Base-by-base conservation (phyloP, 495 filamentous ascomycete genomes). In the Aspergillus baeticus region DNA sequence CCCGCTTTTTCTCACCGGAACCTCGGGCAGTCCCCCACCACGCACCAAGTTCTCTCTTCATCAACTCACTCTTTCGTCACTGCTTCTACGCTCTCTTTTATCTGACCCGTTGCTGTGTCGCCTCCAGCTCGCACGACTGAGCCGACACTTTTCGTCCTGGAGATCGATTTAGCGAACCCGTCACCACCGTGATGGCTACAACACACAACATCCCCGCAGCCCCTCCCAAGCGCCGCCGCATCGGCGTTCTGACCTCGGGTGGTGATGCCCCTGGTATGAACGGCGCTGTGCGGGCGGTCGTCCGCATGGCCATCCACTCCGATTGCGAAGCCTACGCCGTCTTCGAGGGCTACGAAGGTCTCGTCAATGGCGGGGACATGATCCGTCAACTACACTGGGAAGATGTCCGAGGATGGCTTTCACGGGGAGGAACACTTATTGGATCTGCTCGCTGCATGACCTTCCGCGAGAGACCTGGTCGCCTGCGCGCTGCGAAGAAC, bases 211-310 rank as follows among this genome's bases (percentile, higher is more conserved):
- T 64, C 36, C 68, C 73, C 58, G 62, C 68, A 43, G 53, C 72
- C 10, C 74, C 72, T 10, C 60, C 76, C 43, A 81, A 79, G 64
- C 87, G 85, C 68, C 91, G 93, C 76, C 85, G 87, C 61, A 95
- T 99, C 65, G 95, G 84, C 45, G 87, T 98, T 57, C 90, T 99
- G 87, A 99, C 95, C 58, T 94, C 89, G 58, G 95, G 95, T 60
- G 95, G 95, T 63, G 95, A 99, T 78, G 91, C 93, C 36, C 94
- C 95, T 5, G 95, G 95, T 63, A 99, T 99, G 95, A 98, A 96
- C 70, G 91, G 88, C 41, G 90, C 89, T 20, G 92, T 97, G 10
- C 83, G 95, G 41, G 95, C 95, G 37, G 92, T 97, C 34, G 90
- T 99, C 55, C 87, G 95, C 42, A 97, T 90, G 86, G 82, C 90